Base-by-base conservation (phyloP, 179 eudicot species). In the Gypsophila paniculata region DNA sequence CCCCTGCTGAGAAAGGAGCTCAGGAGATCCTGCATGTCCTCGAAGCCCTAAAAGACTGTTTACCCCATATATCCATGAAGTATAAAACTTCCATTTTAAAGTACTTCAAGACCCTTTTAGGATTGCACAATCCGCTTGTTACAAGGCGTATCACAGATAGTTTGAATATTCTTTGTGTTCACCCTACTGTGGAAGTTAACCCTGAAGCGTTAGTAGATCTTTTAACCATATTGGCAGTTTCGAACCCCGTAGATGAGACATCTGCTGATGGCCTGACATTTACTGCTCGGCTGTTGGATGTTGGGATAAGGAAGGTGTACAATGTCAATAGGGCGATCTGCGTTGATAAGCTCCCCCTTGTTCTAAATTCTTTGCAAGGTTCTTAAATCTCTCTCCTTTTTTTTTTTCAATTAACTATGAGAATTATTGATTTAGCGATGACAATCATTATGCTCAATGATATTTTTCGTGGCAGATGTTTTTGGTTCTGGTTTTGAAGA, bases 211-310 rank as follows among this genome's bases (percentile, higher is more conserved):
- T 95, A 18, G 81, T 83, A n/a, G 99, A 95, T 81, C 77, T 95
- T 75, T 81, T 95, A 69, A 82, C 90, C 82, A 74, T 82, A 26
- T 77, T 95, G 74, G 89, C 89, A 32, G 51, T 58, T 68, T 85
- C 85, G 25, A 76, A 82, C 23, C 77, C 89, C 22, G 78, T 78
- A 23, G 82, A 82, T 54, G 93, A 88, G 75, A 86, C 87, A 64
- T 86, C 97, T 77, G 93, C 88, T n/a, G 97, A 95, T 86, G 88
- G 81, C 87, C 79, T 92, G 88, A 87, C 96, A 75, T 84, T 90
- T 77, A 81, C 86, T 61, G 91, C 86, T 73, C 90, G 97, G 70
- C 74, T 95, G 75, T 81, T 95, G 71, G 93, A 84, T 71, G 80
- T 77, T 74, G 99, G 99, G 66, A 88, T 90, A 88, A 85, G 75